These are phyloP conservation scores for Gossypium turneri DNA, from an alignment of 345 rosid genomes.

Conservation along the genomic window DNA sequence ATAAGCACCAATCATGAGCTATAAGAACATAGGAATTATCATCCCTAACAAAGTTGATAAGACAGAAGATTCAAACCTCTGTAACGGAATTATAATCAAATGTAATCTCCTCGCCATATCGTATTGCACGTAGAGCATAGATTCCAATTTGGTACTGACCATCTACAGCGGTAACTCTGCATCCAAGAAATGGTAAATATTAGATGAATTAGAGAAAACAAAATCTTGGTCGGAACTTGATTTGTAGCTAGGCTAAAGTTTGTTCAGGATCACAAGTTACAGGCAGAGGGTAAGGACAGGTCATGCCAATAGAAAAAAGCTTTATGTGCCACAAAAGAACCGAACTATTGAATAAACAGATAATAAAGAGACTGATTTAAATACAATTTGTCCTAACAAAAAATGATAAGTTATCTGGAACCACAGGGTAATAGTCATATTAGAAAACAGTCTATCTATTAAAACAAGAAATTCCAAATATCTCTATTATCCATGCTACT, in stretches of 20 bases:
- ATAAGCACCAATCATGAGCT: not conserved
- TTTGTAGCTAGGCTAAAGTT: conserved; percentile 5
- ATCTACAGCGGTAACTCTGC: conserved; percentile 97
- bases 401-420: not conserved
- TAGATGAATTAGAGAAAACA: not conserved
- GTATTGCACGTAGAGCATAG: conserved; percentile 74
- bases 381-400: not conserved
- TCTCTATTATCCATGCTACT: not conserved
- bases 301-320: not conserved
- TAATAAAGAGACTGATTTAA: not conserved
- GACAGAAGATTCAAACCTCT: conserved; percentile 54
- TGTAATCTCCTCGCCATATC: conserved; percentile 89
- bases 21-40: not conserved
- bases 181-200: conserved; percentile 18
- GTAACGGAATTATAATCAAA: conserved; percentile 98
- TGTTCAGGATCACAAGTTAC: not conserved
- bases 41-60: conserved; percentile 1
- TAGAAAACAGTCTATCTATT: not conserved
- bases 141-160: conserved; percentile 99
- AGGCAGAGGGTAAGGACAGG: not conserved
- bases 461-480: not conserved
- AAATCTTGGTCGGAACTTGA: not conserved
- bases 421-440: not conserved
- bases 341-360: not conserved
- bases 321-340: not conserved